phyloP scores from a whole-genome alignment of 768 basidiomycete species.

The Paxillus rubicundulus region DNA sequence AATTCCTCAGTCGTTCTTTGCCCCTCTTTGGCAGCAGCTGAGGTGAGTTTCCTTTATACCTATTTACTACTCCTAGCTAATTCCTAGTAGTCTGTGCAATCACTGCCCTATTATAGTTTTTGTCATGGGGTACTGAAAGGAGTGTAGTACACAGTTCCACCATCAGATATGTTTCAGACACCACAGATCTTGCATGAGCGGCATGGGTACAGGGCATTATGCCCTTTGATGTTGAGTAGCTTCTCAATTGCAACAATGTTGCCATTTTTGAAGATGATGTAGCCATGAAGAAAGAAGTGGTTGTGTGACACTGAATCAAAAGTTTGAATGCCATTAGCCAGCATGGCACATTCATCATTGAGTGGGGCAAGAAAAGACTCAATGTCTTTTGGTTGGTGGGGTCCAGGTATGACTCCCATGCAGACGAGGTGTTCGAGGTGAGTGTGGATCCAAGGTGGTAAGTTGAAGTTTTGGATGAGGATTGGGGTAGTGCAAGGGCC shows the following conservation, averaged over 20 bases:
- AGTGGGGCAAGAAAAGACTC: background rate
- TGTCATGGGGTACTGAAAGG: no score
- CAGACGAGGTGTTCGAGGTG: background rate
- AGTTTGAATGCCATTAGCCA: background rate
- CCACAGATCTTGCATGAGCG: conserved; percentile 21
- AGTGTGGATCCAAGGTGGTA: no score
- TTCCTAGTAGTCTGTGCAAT: no score
- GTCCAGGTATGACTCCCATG: background rate
- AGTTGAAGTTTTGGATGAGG: no score
- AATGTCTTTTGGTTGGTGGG: background rate
- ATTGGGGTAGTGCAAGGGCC: no score
- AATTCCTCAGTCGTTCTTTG: no score
- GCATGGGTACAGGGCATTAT: conserved; percentile 35
- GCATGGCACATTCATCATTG: background rate
- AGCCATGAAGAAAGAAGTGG: background rate
- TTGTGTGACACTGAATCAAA: background rate
- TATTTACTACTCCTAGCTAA: no score
- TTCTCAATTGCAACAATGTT: conserved; percentile 36
- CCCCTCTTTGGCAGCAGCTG: no score
- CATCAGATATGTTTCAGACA: no score
- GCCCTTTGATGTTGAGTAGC: conserved; percentile 35
- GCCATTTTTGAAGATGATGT: conserved; percentile 24
- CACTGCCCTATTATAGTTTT: no score
- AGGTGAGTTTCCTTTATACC: no score
- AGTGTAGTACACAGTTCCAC: no score